Conservation (phyloP, 257 asterid genomes). For the Lycium ferocissimum region DNA sequence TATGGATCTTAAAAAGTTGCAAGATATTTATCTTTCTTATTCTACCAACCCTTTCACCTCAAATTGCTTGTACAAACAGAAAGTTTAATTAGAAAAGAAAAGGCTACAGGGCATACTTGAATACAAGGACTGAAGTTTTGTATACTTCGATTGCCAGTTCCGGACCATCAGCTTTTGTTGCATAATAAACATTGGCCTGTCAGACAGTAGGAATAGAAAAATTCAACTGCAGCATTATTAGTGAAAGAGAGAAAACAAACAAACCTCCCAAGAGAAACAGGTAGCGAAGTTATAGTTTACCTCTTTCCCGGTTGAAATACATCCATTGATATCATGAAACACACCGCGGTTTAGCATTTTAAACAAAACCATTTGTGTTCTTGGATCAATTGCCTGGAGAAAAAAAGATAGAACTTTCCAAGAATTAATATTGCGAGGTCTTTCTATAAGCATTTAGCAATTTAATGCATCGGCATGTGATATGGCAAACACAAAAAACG, state of each 20-base stretch:
- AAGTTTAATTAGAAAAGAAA: conserved; percentile 29
- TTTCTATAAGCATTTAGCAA: not conserved
- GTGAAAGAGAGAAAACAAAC: conserved; percentile 14
- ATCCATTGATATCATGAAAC: conserved; percentile 89
- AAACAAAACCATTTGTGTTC: conserved; percentile 96
- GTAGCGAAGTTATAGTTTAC: conserved; percentile 41
- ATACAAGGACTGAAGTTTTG: conserved; percentile 91
- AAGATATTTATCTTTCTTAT: not conserved
- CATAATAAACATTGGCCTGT: conserved; percentile 98
- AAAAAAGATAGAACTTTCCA: conserved; percentile 34
- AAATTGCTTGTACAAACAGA: not conserved
- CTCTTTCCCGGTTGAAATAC: conserved; percentile 99
- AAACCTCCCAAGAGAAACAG: conserved; percentile 18
- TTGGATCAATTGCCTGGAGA: conserved; percentile 96
- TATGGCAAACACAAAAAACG: not conserved
- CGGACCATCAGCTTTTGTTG: conserved; percentile 82
- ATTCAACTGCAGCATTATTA: not conserved
- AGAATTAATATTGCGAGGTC: not conserved
- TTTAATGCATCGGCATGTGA: not conserved
- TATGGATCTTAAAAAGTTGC: not conserved
- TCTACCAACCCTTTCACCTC: not conserved
- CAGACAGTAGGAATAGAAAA: conserved; percentile 1
- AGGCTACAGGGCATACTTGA: conserved; percentile 65
- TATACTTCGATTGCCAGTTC: conserved; percentile 92
- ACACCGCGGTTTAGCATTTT: conserved; percentile 88